phyloP scores from a whole-genome alignment of 2,329 filamentous ascomycete species.

The Arthroderma sp. region DNA sequence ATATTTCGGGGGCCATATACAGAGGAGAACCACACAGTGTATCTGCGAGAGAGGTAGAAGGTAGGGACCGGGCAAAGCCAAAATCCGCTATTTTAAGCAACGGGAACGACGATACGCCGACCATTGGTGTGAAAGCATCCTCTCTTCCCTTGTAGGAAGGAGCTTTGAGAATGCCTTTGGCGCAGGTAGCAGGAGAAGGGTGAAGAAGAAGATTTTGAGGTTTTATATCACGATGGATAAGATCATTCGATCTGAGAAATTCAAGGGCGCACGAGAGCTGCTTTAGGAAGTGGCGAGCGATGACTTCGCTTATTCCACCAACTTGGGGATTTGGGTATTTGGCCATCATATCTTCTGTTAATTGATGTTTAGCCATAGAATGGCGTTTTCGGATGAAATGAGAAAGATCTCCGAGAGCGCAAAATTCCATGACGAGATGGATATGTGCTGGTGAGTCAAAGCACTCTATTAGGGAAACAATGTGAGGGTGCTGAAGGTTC shows the following conservation, averaged over 20 bases:
- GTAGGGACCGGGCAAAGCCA: conserved; percentile 88
- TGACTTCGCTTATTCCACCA: conserved; percentile 89
- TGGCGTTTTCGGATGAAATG: conserved; percentile 92
- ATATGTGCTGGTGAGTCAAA: conserved; percentile 77
- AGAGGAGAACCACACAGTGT: conserved; percentile 92
- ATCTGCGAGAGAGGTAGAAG: conserved; percentile 81
- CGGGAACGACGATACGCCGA: conserved; percentile 70
- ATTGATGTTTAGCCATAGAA: conserved; percentile 62
- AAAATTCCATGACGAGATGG: conserved; percentile 98
- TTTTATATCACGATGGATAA: conserved; percentile 94
- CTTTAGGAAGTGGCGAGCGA: conserved; percentile 90
- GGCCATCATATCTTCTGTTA: conserved; percentile 76
- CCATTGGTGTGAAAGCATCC: conserved; percentile 65
- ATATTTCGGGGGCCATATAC: conserved; percentile 97
- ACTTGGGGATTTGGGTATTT: conserved; percentile 78
- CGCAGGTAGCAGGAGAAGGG: conserved; percentile 60
- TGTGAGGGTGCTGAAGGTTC: conserved; percentile 85
- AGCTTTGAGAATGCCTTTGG: conserved; percentile 45
- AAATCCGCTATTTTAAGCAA: conserved; percentile 98
- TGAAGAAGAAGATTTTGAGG: conserved; percentile 89
- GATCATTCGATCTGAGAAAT: conserved; percentile 71
- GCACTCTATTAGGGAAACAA: conserved; percentile 91
- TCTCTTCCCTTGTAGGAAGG: conserved; percentile 67
- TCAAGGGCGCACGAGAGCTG: conserved; percentile 84
- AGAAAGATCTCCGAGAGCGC: conserved; percentile 85